Conservation (phyloP, 208 protist genomes). For the Phytomonas francai region DNA sequence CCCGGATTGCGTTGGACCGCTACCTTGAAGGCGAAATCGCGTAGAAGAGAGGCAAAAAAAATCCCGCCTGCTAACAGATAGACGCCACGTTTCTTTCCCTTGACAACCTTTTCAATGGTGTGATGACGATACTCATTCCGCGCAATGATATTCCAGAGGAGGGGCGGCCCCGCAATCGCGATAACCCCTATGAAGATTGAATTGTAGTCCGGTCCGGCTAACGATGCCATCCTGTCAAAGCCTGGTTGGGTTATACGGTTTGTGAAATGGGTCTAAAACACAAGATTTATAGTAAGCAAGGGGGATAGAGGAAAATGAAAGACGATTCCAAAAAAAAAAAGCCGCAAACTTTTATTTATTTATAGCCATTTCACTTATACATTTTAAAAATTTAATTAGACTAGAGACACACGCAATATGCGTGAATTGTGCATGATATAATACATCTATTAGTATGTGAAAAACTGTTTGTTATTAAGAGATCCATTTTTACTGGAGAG, state of each 20-base stretch:
- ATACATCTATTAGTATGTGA: too few species aligned
- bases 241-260: background rate
- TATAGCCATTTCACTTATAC: too few species aligned
- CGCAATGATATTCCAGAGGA: conserved; percentile 87
- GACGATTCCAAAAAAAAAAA: background rate
- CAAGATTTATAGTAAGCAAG: background rate
- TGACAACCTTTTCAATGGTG: conserved; percentile 50
- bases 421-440: too few species aligned
- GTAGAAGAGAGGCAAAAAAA: conserved; percentile 47
- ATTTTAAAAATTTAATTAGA: too few species aligned
- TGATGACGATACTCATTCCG: conserved; percentile 80
- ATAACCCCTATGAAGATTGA: conserved; percentile 17
- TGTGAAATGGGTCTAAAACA: background rate
- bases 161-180: conserved; percentile 59
- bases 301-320: background rate
- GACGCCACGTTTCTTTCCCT: conserved; percentile 45
- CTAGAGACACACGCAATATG: too few species aligned
- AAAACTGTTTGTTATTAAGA: too few species aligned
- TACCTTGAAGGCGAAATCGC: conserved; percentile 66
- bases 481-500: too few species aligned
- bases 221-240: background rate
- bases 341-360: too few species aligned
- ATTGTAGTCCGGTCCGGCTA: background rate
- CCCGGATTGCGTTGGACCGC: conserved; percentile 43
- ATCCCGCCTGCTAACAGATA: conserved; percentile 85